phyloP scores from a whole-genome alignment of 345 rosid genomes.

The Brassica rapa region DNA sequence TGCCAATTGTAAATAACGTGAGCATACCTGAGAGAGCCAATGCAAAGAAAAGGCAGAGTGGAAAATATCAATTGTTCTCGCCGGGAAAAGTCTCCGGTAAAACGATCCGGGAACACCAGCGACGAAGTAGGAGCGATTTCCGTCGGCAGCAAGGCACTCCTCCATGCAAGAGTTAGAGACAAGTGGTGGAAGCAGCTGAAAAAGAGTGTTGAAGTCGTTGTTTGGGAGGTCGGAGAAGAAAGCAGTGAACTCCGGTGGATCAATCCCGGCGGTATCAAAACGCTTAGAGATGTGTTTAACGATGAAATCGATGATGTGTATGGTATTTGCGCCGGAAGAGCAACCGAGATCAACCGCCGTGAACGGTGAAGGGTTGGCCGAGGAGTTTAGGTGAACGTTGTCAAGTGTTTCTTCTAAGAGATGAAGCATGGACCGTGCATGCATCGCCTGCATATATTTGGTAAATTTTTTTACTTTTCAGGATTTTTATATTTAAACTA shows the following conservation, averaged over 20 bases:
- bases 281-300: constrained; percentile 79
- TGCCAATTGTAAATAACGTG: neutral
- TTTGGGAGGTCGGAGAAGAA: constrained; percentile 91
- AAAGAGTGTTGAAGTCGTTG: constrained; percentile 94
- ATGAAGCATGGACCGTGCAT: constrained; percentile 91
- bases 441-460: constrained; percentile 60
- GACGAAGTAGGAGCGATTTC: constrained; percentile 72
- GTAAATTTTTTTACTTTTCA: neutral
- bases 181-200: constrained; percentile 79
- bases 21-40: constrained; percentile 89
- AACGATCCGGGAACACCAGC: constrained; percentile 95
- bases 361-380: constrained; percentile 55
- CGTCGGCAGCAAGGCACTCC: constrained; percentile 73
- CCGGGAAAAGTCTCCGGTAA: constrained; percentile 81
- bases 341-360: constrained; percentile 91
- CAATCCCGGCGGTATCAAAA: constrained; percentile 54
- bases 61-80: constrained; percentile 72
- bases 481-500: neutral
- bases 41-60: constrained; percentile 94
- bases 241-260: constrained; percentile 77
- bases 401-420: constrained; percentile 86
- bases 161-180: constrained; percentile 74
- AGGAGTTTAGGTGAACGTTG: constrained; percentile 52
- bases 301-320: constrained; percentile 64
- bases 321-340: constrained; percentile 77